Base-by-base conservation (phyloP, 164 flowering plant species). In the Nelumbo lutea region DNA sequence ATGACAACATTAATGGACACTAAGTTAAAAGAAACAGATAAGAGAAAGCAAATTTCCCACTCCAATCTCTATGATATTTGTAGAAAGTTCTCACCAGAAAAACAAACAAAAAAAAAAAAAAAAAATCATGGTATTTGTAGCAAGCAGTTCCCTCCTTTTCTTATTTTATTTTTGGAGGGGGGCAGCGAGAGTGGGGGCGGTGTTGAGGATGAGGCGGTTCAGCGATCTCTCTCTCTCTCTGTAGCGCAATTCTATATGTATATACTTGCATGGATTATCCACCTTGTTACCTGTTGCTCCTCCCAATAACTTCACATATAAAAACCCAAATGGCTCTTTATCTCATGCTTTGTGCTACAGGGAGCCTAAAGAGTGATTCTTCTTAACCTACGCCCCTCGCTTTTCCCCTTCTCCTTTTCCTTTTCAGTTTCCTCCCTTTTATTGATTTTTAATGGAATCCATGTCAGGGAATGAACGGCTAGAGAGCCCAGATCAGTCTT, bases 401-500 rank as follows among this genome's bases (percentile, higher is more conserved):
- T 70, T 61, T 63, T n/a, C 13, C 4, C 50, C 59, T 6, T 62
- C 60, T 66, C 46, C 50, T 46, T 66, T 60, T 63, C 48, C 65
- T 39, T 59, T 45, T 10, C 47, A 53, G 27, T 44, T 53, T 59
- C 51, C 27, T 57, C 42, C 15, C 55, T 60, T 70, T 77, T 72
- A 67, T 67, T 78, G 61, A 41, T 77, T 80, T 56, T 68, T 77
- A 70, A 77, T 81, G 87, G 83, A 78, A 74, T 78, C 82, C 66
- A 43, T 84, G 86, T 84, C 90, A 83, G 87, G 73, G 81, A 81
- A 81, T 78, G 79, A 81, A 78, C 82, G 85, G 84, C 73, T 80
- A 76, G 82, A 82, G 75, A 76, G 82, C 75, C 41, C 60, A 75
- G 69, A 74, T 71, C 76, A 77, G 75, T 76, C 78, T 69, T 67